Evolutionary conservation across 2,329 filamentous ascomycete genomes (phyloP), one percentile per base, ranked within the genome.

Genomic region (Dichotomopilus funicola): DNA sequence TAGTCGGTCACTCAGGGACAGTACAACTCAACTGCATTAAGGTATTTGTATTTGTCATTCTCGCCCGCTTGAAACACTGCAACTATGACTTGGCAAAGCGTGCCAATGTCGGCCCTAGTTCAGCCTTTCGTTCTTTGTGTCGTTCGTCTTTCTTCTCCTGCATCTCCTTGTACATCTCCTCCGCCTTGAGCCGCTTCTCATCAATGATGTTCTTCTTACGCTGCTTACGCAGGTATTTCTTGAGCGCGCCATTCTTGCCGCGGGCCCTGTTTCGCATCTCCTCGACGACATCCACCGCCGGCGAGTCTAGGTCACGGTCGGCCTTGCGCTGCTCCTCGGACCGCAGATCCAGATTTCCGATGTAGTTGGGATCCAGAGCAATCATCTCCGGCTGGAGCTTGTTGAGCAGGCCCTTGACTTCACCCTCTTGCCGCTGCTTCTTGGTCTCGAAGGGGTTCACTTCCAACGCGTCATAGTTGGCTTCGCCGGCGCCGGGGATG

Each of bases 341-440:
- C 50, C 88, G 82, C 55, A 91, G 76, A 68, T 99, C 91, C 36
- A 99, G 78, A 63, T 85, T 89, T 54, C 94, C 94, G 64, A 99
- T 83, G 68, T 91, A 95, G 71, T 94, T 88, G 63, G 94, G 92
- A 68, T 99, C 87, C 27, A 99, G 77, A 1, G 90, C 89, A 60
- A 99, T 99, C 90, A 97, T 99, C 68, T 96, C 92, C 3, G 94
- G 92, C 66, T 91, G 85, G 48, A 99, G 78, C 76, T 99, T 99
- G 78, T 95, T 95, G 64, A 99, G 82, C 61, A 99, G 78, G 10
- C 82, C 78, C 75, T 88, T 90, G 70, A 99, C 91, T 72, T 99
- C 94, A 50, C 81, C 80, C 72, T 99, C 94, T 71, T 95, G 91
- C 65, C 94, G 83, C 74, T 97, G 91, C 74, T 94, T 95, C 66